These are phyloP conservation scores for Pythium guiyangense DNA, from an alignment of 352 stramenopile species.

Conservation along the genomic window DNA sequence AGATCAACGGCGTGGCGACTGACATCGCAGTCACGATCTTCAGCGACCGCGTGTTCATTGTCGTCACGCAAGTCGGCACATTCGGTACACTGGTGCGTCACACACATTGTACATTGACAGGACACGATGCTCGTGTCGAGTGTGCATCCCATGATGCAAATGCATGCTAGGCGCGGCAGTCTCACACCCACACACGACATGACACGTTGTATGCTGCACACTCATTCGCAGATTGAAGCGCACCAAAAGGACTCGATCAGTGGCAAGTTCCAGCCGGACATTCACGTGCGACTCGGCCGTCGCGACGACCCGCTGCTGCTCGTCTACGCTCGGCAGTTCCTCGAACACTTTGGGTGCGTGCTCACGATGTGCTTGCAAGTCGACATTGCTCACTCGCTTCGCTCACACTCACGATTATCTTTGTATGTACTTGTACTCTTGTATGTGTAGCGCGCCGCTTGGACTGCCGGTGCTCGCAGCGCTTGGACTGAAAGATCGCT, in stretches of 20 bases:
- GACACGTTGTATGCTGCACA: not conserved
- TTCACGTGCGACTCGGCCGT: conserved; percentile 67
- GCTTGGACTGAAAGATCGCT: conserved; percentile 76
- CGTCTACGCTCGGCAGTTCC: conserved; percentile 78
- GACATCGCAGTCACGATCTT: conserved; percentile 78
- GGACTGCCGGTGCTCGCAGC: conserved; percentile 66
- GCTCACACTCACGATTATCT: not conserved
- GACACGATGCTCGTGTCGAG: not conserved
- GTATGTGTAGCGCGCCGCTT: conserved; percentile 36
- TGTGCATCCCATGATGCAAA: not conserved
- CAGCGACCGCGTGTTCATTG: conserved; percentile 76
- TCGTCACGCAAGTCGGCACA: conserved; percentile 72
- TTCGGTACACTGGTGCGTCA: conserved; percentile 68
- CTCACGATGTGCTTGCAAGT: too few relatives aligned
- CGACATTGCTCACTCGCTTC: not conserved
- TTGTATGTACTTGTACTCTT: not conserved
- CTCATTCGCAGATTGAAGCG: conserved; percentile 46
- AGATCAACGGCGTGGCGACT: conserved; percentile 69
- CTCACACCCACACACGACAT: not conserved
- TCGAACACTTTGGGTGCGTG: conserved; percentile 78
- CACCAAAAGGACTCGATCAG: conserved; percentile 73
- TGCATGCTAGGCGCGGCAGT: not conserved
- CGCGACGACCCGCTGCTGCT: conserved; percentile 80
- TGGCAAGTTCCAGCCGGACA: conserved; percentile 72
- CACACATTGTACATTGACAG: not conserved